Percentiles rank a stretch among this genome's conserved stretches.
These are phyloP conservation scores for Chamaecyparis obtusa DNA, from an alignment of 75 land plant genomes.

Conservation along the genomic window DNA sequence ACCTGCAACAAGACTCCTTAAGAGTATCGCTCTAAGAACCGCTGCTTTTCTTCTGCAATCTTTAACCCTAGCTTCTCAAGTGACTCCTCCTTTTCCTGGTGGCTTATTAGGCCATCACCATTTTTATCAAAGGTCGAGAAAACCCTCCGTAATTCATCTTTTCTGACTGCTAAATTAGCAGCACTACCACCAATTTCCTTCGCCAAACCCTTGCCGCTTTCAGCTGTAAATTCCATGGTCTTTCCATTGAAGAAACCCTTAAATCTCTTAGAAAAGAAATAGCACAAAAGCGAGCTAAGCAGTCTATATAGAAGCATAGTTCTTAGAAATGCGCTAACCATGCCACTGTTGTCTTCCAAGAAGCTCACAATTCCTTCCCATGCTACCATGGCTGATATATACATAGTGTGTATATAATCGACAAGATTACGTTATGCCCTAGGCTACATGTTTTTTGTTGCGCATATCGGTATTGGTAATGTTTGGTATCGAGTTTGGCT, in stretches of 20 bases:
- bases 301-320: constrained; percentile 1
- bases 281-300: not conserved
- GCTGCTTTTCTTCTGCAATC: constrained; percentile 2
- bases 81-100: constrained; percentile 58
- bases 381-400: not conserved
- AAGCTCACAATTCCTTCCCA: not conserved
- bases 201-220: not conserved
- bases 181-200: too few species aligned
- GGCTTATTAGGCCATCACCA: constrained; percentile 69
- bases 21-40: too few species aligned
- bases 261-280: not conserved
- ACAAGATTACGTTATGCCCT: not conserved
- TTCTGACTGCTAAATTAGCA: not conserved
- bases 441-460: too few species aligned
- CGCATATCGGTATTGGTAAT: too few species aligned
- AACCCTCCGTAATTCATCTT: constrained; percentile 37
- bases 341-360: not conserved
- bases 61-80: constrained; percentile 41
- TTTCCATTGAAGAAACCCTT: not conserved
- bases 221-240: not conserved
- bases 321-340: not conserved
- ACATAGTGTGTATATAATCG: not conserved
- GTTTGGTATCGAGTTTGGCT: too few species aligned
- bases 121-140: constrained; percentile 74
- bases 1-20: too few species aligned